Conservation (phyloP, 108 stramenopile species). For the Cyclotella atomus region DNA sequence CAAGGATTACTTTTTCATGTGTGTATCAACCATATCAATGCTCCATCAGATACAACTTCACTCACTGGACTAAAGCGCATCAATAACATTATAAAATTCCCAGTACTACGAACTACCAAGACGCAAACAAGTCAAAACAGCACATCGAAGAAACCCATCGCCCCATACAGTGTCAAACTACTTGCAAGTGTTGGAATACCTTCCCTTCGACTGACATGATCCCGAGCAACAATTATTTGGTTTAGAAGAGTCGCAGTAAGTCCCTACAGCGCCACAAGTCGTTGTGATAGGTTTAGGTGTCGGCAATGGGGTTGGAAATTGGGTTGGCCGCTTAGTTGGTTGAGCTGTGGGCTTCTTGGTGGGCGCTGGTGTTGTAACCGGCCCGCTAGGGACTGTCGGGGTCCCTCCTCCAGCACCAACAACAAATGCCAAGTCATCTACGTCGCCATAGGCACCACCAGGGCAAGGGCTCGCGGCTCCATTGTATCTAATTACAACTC, state of each 20-base stretch:
- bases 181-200: not conserved
- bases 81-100: not conserved
- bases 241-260: not conserved
- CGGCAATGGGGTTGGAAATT: not conserved
- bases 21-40: too few relatives aligned
- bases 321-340: not conserved
- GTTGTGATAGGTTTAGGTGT: not conserved
- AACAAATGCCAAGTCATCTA: constrained; percentile 12
- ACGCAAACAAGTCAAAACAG: not conserved
- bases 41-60: too few relatives aligned
- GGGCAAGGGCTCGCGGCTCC: constrained; percentile 14
- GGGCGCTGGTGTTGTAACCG: not conserved
- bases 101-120: not conserved
- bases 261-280: not conserved
- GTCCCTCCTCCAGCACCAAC: too few relatives aligned
- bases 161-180: too few relatives aligned
- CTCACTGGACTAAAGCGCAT: too few relatives aligned
- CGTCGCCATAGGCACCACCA: constrained; percentile 1
- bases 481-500: constrained; percentile 22
- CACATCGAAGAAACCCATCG: too few relatives aligned
- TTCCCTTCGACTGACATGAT: not conserved
- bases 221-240: not conserved
- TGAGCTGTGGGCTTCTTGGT: not conserved
- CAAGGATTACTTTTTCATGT: too few relatives aligned
- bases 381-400: not conserved